phyloP scores from a whole-genome alignment of 805 yeast genomes.

The Pichia californica region DNA sequence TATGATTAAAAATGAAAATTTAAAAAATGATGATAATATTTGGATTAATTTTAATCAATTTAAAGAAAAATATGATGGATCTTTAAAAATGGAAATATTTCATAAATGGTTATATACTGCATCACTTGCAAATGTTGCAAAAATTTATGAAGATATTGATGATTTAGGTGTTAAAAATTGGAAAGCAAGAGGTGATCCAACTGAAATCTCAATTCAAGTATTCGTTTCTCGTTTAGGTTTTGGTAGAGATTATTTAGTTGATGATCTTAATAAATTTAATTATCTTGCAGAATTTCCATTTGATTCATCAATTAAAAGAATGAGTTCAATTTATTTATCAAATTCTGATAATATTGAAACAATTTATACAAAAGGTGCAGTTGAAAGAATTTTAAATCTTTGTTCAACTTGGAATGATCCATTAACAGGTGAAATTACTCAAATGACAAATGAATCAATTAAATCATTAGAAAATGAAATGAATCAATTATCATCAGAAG shows the following conservation, averaged over 20 bases:
- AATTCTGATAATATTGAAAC: slow-evolving; percentile 23
- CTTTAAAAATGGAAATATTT: slow-evolving; percentile 25
- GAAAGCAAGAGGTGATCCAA: slow-evolving; percentile 85
- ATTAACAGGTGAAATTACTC: slow-evolving; percentile 23
- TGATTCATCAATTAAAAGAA: slow-evolving; percentile 67
- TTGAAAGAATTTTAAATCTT: slow-evolving; percentile 55
- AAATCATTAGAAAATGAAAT: slow-evolving; percentile 45
- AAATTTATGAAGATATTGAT: slow-evolving; percentile 43
- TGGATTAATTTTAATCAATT: slow-evolving; percentile 26
- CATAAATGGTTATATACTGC: slow-evolving; percentile 56
- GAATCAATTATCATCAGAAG: slow-evolving; percentile 54
- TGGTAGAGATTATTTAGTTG: slow-evolving; percentile 39
- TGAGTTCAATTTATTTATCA: slow-evolving; percentile 53
- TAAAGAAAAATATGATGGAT: slow-evolving; percentile 9
- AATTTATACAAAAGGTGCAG: slow-evolving; percentile 66
- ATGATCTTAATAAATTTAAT: slow-evolving; percentile 30
- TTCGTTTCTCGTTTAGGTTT: slow-evolving; percentile 54
- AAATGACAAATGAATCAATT: slow-evolving; percentile 37
- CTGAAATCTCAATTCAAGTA: slow-evolving; percentile 83
- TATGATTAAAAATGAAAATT: slow-evolving; percentile 31
- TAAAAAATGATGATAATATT: slow-evolving; percentile 24
- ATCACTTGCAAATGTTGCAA: slow-evolving; percentile 75
- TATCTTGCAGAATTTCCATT: slow-evolving; percentile 65
- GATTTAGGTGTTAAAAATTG: slow-evolving; percentile 38
- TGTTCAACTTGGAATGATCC: slow-evolving; percentile 49